phyloP scores from a whole-genome alignment of 306 rosid genomes.

The peach (Prunus persica) region DNA sequence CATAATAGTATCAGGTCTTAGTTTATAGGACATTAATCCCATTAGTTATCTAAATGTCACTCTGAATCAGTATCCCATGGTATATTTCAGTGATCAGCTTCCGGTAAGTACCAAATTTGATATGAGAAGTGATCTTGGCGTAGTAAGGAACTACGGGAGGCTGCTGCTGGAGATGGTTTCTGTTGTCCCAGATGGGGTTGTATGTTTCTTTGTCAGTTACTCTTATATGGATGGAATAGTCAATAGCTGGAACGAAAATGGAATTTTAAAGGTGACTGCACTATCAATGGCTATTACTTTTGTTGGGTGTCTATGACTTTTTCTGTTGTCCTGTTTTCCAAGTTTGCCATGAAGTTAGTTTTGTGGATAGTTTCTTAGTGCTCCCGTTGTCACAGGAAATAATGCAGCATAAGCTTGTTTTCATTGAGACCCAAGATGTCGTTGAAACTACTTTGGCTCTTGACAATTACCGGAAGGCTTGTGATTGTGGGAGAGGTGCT shows the following conservation, averaged over 20 bases:
- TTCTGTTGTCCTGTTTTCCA: neutral
- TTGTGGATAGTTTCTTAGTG: constrained; percentile 19
- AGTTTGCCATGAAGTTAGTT: constrained; percentile 6
- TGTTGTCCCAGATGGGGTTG: constrained; percentile 92
- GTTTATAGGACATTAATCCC: neutral
- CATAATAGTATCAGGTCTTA: neutral
- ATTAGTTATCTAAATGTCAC: neutral
- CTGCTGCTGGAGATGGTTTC: constrained; percentile 96
- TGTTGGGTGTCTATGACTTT: neutral
- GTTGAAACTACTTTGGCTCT: constrained; percentile 97
- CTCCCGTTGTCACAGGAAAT: constrained; percentile 60
- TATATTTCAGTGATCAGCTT: constrained; percentile 84
- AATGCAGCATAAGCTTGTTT: constrained; percentile 95
- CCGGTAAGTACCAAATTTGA: constrained; percentile 96
- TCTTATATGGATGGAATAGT: constrained; percentile 95
- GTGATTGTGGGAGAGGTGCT: constrained; percentile 99
- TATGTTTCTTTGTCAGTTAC: constrained; percentile 91
- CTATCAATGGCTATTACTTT: constrained; percentile 11
- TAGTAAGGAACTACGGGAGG: constrained; percentile 90
- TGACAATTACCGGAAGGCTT: constrained; percentile 91
- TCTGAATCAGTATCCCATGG: constrained; percentile 15
- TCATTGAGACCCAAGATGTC: constrained; percentile 93
- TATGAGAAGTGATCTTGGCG: constrained; percentile 97
- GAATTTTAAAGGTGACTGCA: constrained; percentile 71
- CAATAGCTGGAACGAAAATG: constrained; percentile 92